phyloP scores from a whole-genome alignment of 2,329 filamentous ascomycete species.

The Aspergillus sojae region DNA sequence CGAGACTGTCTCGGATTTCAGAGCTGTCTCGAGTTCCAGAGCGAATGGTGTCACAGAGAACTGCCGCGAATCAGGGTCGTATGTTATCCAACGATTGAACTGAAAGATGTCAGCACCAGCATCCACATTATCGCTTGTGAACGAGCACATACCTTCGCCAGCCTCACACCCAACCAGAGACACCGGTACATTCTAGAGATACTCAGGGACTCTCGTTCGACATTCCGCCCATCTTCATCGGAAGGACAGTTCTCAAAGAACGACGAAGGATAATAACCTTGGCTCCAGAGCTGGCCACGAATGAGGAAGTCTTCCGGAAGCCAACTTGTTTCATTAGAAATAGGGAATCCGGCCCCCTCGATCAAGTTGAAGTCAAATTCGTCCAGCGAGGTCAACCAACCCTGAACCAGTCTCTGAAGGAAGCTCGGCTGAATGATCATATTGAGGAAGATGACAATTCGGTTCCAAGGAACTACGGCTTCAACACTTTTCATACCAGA shows the following conservation, averaged over 20 bases:
- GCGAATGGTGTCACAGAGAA: constrained; percentile 39
- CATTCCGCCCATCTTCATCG: constrained; percentile 58
- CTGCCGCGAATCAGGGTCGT: constrained; percentile 29
- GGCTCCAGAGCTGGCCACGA: constrained; percentile 58
- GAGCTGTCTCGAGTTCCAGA: constrained; percentile 23
- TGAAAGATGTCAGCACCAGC: constrained; percentile 19
- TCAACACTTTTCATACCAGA: constrained; percentile 44
- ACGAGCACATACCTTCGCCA: constrained; percentile 44
- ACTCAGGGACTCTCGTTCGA: constrained; percentile 54
- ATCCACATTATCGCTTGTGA: not conserved
- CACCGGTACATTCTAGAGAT: constrained; percentile 55
- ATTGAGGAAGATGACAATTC: constrained; percentile 57
- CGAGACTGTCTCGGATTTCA: not conserved
- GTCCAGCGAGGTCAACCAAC: constrained; percentile 8
- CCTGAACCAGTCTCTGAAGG: not conserved
- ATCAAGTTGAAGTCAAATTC: constrained; percentile 39
- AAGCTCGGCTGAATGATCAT: constrained; percentile 44
- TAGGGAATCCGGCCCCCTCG: constrained; percentile 46
- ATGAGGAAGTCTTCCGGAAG: constrained; percentile 63
- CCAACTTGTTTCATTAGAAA: constrained; percentile 46
- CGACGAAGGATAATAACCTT: constrained; percentile 49
- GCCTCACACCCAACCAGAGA: constrained; percentile 51
- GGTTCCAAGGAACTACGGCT: constrained; percentile 53
- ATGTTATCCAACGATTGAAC: constrained; percentile 46
- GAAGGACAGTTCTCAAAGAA: constrained; percentile 55